phyloP scores from a whole-genome alignment of 441 rosid genomes.

The Metrosideros polymorpha region DNA sequence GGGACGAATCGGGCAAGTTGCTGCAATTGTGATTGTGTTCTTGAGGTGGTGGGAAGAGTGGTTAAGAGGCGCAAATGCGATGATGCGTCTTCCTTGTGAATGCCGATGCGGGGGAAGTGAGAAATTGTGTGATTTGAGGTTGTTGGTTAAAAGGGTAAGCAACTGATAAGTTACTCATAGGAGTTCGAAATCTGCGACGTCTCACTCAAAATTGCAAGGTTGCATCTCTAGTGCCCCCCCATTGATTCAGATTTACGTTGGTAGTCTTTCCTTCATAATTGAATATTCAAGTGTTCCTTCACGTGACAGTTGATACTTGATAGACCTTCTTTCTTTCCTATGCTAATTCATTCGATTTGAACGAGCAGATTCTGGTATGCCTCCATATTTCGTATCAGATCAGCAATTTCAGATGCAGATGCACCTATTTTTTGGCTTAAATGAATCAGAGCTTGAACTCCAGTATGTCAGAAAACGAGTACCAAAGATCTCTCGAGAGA shows the following conservation, averaged over 20 bases:
- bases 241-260: not conserved
- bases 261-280: not conserved
- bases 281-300: no score
- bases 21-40: not conserved
- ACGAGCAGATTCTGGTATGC: not conserved
- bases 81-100: not conserved
- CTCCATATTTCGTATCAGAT: not conserved
- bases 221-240: not conserved
- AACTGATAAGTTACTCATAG: not conserved
- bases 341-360: not conserved
- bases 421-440: not conserved
- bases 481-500: not conserved
- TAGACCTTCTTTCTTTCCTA: no score
- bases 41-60: not conserved
- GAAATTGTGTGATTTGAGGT: not conserved
- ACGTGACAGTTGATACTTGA: no score
- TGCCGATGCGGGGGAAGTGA: not conserved
- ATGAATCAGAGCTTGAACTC: not conserved
- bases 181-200: not conserved
- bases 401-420: not conserved
- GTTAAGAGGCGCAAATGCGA: not conserved
- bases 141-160: not conserved
- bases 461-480: not conserved
- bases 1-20: not conserved
- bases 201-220: not conserved